Percentiles rank a stretch among this genome's conserved stretches.
These are phyloP conservation scores for Debaryomycetaceae sp. DNA, from an alignment of 1,139 yeast species.

Conservation along the genomic window DNA sequence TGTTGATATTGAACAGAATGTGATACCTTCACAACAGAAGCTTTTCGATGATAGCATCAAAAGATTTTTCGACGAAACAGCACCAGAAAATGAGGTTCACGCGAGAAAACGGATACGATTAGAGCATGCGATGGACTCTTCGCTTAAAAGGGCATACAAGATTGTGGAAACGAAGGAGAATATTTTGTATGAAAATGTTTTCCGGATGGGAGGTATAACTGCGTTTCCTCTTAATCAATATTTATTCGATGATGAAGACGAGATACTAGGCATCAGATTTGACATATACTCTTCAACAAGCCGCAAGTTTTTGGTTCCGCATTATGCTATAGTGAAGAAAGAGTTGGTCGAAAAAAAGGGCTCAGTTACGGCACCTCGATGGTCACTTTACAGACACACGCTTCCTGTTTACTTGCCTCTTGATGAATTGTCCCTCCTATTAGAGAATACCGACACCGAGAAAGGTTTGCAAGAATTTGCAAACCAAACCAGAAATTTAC, in stretches of 20 bases:
- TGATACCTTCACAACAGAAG: constrained; percentile 14
- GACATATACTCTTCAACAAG: constrained; percentile 25
- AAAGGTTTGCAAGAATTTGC: constrained; percentile 12
- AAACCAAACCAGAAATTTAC: constrained; percentile 13
- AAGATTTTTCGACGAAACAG: constrained; percentile 16
- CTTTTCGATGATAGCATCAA: constrained; percentile 30
- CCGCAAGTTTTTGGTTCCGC: constrained; percentile 26
- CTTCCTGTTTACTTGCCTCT: constrained; percentile 30
- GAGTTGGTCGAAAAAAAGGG: constrained; percentile 10
- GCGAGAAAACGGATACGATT: constrained; percentile 4
- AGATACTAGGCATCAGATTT: constrained; percentile 36
- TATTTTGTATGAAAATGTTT: constrained; percentile 36
- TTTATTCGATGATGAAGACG: constrained; percentile 19
- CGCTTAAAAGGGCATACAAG: constrained; percentile 7
- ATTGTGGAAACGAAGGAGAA: constrained; percentile 25
- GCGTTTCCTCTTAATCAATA: constrained; percentile 37
- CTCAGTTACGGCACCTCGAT: constrained; percentile 9
- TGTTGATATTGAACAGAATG: constrained; percentile 6
- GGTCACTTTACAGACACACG: constrained; percentile 38
- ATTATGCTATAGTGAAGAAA: constrained; percentile 35
- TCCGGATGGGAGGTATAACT: constrained; percentile 38
- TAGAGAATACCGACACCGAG: constrained; percentile 3
- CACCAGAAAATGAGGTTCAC: neutral
- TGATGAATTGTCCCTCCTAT: constrained; percentile 7
- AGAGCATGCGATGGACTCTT: constrained; percentile 9